Evolutionary conservation across 2,329 filamentous ascomycete species (phyloP).

Genomic region (Teratosphaeria pseudoeucalypti): DNA sequence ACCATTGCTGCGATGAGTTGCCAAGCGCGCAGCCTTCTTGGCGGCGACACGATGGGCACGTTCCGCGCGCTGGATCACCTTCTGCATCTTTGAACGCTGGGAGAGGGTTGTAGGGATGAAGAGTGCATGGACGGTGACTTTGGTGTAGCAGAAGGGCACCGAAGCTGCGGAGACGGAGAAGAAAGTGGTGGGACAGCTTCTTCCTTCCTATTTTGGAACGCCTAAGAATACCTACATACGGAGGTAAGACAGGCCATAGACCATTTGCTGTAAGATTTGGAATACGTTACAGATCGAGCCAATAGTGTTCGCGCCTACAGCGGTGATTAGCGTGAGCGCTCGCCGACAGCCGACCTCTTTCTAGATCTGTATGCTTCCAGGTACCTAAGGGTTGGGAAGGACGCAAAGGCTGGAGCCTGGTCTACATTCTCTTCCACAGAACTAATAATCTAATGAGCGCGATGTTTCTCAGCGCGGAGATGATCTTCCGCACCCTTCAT

Average conservation of each 20-base stretch:
- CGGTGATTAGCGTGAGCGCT: too few relatives aligned
- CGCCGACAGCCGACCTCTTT: too few relatives aligned
- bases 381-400: too few relatives aligned
- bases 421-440: too few relatives aligned
- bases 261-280: neutral
- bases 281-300: neutral
- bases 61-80: conserved; percentile 55
- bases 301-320: too few relatives aligned
- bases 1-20: neutral
- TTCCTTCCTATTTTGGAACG: neutral
- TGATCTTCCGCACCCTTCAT: too few relatives aligned
- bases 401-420: too few relatives aligned
- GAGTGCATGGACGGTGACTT: neutral
- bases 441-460: too few relatives aligned
- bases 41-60: conserved; percentile 56
- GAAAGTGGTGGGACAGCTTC: neutral
- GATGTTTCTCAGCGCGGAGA: too few relatives aligned
- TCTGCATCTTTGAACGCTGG: conserved; percentile 47
- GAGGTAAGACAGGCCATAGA: neutral
- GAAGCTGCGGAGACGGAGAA: neutral
- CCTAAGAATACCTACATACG: too few relatives aligned
- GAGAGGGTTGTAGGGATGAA: neutral
- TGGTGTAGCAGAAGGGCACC: neutral
- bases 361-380: too few relatives aligned
- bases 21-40: conserved; percentile 18